Conservation (phyloP, 1,284 basidiomycete genomes). For the Volvariella surrecta region DNA sequence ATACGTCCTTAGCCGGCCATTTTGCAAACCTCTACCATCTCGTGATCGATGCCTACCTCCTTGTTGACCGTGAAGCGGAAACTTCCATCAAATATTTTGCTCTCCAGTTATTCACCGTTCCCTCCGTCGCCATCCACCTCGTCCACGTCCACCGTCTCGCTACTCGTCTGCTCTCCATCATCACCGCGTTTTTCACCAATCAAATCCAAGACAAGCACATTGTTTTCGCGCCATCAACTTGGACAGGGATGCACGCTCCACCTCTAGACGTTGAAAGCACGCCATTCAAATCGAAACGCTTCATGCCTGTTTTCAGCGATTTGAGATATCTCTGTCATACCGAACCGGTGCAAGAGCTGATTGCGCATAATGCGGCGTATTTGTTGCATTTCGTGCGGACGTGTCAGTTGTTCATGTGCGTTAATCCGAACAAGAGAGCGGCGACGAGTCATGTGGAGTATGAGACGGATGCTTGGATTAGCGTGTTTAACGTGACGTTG, state of each 20-base stretch:
- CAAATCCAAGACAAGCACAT: slow-evolving; percentile 68
- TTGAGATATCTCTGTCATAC: slow-evolving; percentile 72
- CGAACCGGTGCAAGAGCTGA: slow-evolving; percentile 67
- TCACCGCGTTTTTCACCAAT: slow-evolving; percentile 84
- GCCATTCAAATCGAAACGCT: slow-evolving; percentile 89
- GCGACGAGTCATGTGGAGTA: slow-evolving; percentile 82
- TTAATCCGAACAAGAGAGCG: slow-evolving; percentile 86
- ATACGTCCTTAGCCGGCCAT: slow-evolving; percentile 51
- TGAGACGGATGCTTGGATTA: slow-evolving; percentile 91
- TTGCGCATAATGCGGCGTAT: slow-evolving; percentile 55
- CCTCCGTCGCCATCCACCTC: slow-evolving; percentile 74
- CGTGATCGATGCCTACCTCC: slow-evolving; percentile 86
- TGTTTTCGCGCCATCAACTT: slow-evolving; percentile 29
- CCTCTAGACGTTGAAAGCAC: slow-evolving; percentile 71
- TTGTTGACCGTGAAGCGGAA: slow-evolving; percentile 88
- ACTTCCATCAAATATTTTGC: slow-evolving; percentile 90
- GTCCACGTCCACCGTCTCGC: slow-evolving; percentile 72
- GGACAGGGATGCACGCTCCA: slow-evolving; percentile 9
- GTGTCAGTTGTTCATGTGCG: slow-evolving; percentile 83
- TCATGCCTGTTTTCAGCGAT: slow-evolving; percentile 85
- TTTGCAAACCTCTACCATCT: slow-evolving; percentile 81
- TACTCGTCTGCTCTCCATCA: slow-evolving; percentile 69
- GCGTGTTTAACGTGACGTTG: slow-evolving; percentile 86
- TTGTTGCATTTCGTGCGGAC: slow-evolving; percentile 54
- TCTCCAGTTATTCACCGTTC: slow-evolving; percentile 85